Evolutionary conservation across 1,284 basidiomycete genomes (phyloP), one percentile per base, ranked within the genome.

Genomic region (Cystobasidium pallidum): DNA sequence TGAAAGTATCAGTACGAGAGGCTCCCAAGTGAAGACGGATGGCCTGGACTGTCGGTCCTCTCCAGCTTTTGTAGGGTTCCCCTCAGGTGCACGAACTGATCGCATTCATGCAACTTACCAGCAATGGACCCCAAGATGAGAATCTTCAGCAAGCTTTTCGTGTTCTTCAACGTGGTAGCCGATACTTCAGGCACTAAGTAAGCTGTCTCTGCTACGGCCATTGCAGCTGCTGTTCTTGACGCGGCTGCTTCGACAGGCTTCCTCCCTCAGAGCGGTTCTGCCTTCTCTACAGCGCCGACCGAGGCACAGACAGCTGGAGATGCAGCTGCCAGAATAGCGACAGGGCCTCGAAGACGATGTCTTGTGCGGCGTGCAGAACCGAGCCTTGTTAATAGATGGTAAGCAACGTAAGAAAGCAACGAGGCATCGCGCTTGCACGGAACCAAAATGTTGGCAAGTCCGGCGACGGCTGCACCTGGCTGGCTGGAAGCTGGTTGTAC

Each of bases 111-210:
- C 32, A 61, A 17, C 52, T 54, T 32, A 66, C 64, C 91, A 73
- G 91, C 92, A 78, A 96, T 94, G 79, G 94, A 85, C 19, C 87
- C 86, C 70, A 97, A 87, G 32, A 93, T 89, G 76, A 94, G 85
- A 75, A 94, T 91, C 74, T 91, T 88, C 75, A 97, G 83, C 45
- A 71, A 45, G 45, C 59, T 64, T 45, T 63, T 62, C 39, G 55
- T 49, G 52, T 71, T 71, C 17, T 36, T 39, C 15, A 71, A 39
- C 32, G 68, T 71, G 43, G 45, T 52, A 26, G 54, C 36, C 41
- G 59, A 63, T 30, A 62, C n/a, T 34, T 54, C 45, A 36, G 68
- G 68, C 28, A 71, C 52, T 3, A 30, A 32, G 49, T 71, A 71
- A 8, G 68, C 59, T n/a, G 68, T 71, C 62, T 64, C 62, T 52